These are phyloP conservation scores for Xylaria grammica DNA, from an alignment of 495 filamentous ascomycete genomes.

Conservation along the genomic window DNA sequence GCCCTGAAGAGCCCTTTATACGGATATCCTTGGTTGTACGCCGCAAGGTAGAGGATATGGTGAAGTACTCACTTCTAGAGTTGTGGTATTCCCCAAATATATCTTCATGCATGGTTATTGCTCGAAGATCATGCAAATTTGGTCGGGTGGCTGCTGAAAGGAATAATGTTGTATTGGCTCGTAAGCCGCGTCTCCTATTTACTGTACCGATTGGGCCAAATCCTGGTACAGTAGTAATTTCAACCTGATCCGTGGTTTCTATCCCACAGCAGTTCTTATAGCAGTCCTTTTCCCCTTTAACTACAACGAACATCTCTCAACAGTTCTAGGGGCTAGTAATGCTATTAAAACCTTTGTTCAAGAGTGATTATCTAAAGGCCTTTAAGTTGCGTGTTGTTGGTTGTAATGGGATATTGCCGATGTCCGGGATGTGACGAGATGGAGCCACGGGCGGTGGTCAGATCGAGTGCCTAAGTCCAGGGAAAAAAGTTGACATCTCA, in stretches of 20 bases:
- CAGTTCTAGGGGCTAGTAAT: constrained; percentile 9
- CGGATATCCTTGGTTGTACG: constrained; percentile 1
- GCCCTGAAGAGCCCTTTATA: neutral
- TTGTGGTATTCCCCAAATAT: neutral
- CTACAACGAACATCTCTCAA: neutral
- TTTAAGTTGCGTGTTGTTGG: constrained; percentile 4
- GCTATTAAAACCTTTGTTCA: neutral
- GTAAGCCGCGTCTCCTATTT: constrained; percentile 20
- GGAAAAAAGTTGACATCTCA: constrained; percentile 22
- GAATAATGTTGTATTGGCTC: constrained; percentile 22
- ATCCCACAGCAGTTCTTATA: constrained; percentile 3
- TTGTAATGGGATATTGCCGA: neutral
- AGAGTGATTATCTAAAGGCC: neutral
- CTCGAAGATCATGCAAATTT: constrained; percentile 19
- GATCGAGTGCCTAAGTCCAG: neutral
- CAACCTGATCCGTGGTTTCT: constrained; percentile 18
- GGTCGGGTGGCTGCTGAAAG: constrained; percentile 22
- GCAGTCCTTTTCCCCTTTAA: neutral
- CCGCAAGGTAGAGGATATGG: constrained; percentile 3
- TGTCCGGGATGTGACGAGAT: constrained; percentile 1
- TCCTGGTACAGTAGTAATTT: constrained; percentile 11
- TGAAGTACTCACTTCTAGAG: neutral
- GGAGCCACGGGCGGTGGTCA: constrained; percentile 5
- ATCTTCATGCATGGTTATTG: constrained; percentile 7
- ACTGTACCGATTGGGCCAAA: constrained; percentile 18